Evolutionary conservation across 1,284 basidiomycete species (phyloP).

Genomic region (Rhodotorula sp.): DNA sequence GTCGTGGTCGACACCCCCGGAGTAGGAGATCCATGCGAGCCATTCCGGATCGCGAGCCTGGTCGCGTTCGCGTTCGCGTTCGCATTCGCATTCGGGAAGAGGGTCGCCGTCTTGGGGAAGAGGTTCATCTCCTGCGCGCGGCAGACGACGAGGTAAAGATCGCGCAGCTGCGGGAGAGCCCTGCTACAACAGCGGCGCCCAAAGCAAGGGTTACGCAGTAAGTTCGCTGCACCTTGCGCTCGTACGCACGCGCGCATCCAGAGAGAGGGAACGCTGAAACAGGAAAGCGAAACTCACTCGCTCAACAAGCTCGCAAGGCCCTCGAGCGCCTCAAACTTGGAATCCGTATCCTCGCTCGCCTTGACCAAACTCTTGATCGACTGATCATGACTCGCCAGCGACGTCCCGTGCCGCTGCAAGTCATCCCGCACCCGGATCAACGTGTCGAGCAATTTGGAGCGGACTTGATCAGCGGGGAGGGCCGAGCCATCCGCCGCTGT

Average conservation of each 20-base stretch:
- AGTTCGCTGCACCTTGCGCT: too few species aligned
- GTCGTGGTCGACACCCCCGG: neutral
- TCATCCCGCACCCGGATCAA: too few species aligned
- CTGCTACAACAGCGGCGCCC: neutral
- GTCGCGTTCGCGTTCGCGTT: neutral
- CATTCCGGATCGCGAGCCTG: neutral
- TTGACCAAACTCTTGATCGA: too few species aligned
- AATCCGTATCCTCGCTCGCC: neutral
- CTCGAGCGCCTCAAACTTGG: neutral
- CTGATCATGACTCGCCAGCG: too few species aligned
- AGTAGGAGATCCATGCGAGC: neutral
- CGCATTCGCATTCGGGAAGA: neutral
- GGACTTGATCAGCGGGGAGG: too few species aligned
- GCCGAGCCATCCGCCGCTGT: too few species aligned
- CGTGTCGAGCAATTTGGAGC: too few species aligned
- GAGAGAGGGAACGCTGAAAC: neutral
- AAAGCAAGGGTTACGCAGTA: too few species aligned
- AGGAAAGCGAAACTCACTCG: neutral
- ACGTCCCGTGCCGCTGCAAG: too few species aligned
- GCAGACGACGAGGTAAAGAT: neutral
- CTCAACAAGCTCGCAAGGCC: neutral
- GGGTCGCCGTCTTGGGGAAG: neutral
- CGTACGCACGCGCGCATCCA: too few species aligned
- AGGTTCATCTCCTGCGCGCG: neutral
- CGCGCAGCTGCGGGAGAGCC: neutral